Percentiles rank a stretch among this genome's conserved stretches.
Conservation (phyloP, 306 rosid species). For the Ormosia semicastrata region DNA sequence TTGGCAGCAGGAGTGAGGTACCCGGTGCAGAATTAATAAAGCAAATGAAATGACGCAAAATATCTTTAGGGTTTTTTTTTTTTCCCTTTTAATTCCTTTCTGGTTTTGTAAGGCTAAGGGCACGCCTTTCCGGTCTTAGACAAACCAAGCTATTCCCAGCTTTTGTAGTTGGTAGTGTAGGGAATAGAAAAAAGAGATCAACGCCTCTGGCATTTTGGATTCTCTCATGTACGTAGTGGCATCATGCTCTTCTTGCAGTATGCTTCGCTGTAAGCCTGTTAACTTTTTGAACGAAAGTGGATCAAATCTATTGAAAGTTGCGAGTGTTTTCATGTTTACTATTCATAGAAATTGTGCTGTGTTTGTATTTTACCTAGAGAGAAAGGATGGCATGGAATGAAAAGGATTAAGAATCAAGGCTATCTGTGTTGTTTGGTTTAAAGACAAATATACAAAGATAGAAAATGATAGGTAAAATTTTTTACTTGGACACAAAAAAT, state of each 20-base stretch:
- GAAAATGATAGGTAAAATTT: neutral
- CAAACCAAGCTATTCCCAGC: conserved; percentile 14
- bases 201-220: conserved; percentile 20
- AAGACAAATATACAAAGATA: neutral
- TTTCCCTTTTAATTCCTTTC: neutral
- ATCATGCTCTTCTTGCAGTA: neutral
- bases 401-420: neutral
- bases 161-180: conserved; percentile 12
- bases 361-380: neutral
- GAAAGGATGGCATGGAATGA: neutral
- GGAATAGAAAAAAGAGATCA: conserved; percentile 13
- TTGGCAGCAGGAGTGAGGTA: conserved; percentile 86
- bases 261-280: conserved; percentile 17
- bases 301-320: conserved; percentile 28
- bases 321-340: neutral
- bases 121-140: neutral
- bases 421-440: neutral
- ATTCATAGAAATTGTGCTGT: neutral
- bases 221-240: conserved; percentile 17
- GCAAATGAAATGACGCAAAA: neutral
- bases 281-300: conserved; percentile 25
- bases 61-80: neutral
- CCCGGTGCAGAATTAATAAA: conserved; percentile 58
- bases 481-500: no score
- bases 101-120: conserved; percentile 9